Evolutionary conservation across 176 grass and related monocot genomes (phyloP).

Genomic region (Urochloa ruziziensis): DNA sequence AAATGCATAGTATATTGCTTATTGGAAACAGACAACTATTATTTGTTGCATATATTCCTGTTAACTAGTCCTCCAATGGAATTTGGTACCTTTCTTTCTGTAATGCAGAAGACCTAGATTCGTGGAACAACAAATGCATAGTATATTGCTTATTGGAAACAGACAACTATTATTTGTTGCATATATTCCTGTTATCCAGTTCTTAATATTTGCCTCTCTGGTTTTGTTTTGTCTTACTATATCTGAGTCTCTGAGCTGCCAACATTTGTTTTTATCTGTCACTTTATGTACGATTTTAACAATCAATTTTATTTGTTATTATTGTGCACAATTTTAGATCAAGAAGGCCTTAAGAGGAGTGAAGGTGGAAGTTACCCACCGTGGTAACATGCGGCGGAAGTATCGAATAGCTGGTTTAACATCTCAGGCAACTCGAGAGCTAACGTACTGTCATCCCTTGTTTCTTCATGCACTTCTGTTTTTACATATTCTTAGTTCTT

Average conservation of each 20-base stretch:
- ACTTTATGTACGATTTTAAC: neutral
- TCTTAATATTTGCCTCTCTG: neutral
- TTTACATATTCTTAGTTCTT: neutral
- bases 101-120: neutral
- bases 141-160: neutral
- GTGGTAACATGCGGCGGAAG: slow-evolving; percentile 94
- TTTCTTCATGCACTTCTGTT: neutral
- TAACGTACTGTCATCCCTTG: slow-evolving; percentile 52
- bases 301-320: neutral
- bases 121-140: neutral
- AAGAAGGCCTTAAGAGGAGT: slow-evolving; percentile 92
- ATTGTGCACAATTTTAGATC: slow-evolving; percentile 54
- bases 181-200: neutral
- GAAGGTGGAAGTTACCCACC: slow-evolving; percentile 95
- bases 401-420: slow-evolving; percentile 91
- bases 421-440: slow-evolving; percentile 71
- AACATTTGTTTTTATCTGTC: neutral
- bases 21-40: neutral
- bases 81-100: neutral
- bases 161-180: neutral
- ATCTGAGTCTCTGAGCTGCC: neutral
- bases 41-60: neutral
- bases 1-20: neutral
- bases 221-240: slow-evolving; percentile 6
- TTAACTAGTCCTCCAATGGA: neutral